These are phyloP conservation scores for Tephrocybe rancida DNA, from an alignment of 768 basidiomycete species.

Conservation along the genomic window DNA sequence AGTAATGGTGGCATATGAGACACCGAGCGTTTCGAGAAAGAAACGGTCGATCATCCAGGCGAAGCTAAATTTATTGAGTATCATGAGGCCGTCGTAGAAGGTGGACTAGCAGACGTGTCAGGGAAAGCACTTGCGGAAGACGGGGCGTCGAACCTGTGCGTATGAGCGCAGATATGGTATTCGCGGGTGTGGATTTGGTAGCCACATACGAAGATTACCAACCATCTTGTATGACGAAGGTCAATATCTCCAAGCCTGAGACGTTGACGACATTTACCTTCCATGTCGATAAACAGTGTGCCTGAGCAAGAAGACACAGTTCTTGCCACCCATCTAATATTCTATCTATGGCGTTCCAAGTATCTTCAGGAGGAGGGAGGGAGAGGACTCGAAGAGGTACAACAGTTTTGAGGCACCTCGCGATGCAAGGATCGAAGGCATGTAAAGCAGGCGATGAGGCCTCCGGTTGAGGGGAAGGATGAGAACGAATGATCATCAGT, in stretches of 20 bases:
- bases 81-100: constrained; percentile 57
- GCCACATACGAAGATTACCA: constrained; percentile 54
- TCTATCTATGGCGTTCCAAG: constrained; percentile 51
- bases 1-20: constrained; percentile 50
- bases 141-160: constrained; percentile 52
- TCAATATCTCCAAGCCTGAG: not conserved
- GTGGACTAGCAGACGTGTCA: constrained; percentile 40
- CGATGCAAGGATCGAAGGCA: constrained; percentile 69
- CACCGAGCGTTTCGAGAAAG: constrained; percentile 62
- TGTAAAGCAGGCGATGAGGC: constrained; percentile 49
- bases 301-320: constrained; percentile 43
- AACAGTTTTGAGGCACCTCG: constrained; percentile 65
- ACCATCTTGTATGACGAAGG: constrained; percentile 35
- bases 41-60: constrained; percentile 65
- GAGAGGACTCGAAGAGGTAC: constrained; percentile 68
- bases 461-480: constrained; percentile 36
- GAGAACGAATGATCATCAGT: constrained; percentile 40
- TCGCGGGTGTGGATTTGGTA: constrained; percentile 37
- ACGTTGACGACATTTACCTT: constrained; percentile 42
- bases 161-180: constrained; percentile 66
- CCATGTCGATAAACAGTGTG: constrained; percentile 57
- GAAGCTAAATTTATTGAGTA: constrained; percentile 52
- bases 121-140: not conserved
- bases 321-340: constrained; percentile 63
- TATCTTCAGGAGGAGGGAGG: constrained; percentile 47